Conservation (phyloP, 208 protist species). For the Leishmania braziliensis region DNA sequence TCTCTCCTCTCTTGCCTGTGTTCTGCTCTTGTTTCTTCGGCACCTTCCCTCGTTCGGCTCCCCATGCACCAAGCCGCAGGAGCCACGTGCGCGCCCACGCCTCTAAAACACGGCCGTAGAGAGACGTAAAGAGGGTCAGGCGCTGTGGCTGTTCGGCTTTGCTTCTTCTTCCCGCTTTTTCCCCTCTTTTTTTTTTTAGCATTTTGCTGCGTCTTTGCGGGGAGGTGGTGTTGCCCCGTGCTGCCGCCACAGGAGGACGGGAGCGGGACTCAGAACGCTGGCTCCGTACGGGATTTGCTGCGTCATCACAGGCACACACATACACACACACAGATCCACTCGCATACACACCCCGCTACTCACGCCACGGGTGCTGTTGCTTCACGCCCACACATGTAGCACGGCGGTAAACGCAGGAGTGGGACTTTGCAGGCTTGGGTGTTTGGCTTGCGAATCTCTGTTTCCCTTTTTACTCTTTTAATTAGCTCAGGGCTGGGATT, state of each 20-base stretch:
- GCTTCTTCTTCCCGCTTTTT: neutral
- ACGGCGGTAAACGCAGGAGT: neutral
- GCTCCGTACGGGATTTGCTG: neutral
- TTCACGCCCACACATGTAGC: neutral
- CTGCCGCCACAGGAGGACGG: neutral
- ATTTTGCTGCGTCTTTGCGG: neutral
- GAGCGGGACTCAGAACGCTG: neutral
- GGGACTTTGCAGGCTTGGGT: neutral
- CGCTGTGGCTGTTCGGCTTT: neutral
- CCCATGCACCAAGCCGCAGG: neutral
- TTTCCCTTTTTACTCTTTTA: neutral
- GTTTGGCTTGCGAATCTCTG: neutral
- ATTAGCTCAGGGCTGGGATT: neutral
- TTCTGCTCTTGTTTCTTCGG: neutral
- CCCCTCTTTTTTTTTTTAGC: neutral
- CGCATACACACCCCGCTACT: neutral
- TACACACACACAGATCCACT: conserved; percentile 2
- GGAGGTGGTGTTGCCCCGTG: neutral
- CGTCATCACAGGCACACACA: neutral
- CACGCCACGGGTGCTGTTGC: neutral
- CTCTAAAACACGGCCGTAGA: neutral
- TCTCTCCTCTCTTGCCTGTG: neutral
- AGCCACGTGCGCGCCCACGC: neutral
- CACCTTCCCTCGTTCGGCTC: neutral
- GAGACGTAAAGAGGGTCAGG: neutral